These are phyloP conservation scores for Candolleomyces eurysporus DNA, from an alignment of 768 basidiomycete genomes.

Conservation along the genomic window DNA sequence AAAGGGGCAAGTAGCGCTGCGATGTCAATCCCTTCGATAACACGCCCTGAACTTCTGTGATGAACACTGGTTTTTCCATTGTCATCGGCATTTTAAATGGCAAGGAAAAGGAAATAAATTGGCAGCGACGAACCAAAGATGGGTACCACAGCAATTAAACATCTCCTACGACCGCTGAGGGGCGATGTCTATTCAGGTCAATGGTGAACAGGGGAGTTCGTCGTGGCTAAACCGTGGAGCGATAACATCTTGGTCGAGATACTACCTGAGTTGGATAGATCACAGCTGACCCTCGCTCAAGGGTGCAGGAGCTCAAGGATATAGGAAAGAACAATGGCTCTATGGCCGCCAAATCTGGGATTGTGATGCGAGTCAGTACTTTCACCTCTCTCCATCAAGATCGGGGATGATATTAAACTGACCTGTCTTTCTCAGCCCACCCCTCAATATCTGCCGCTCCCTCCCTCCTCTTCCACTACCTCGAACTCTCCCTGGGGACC, in stretches of 20 bases:
- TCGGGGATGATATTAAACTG: constrained; percentile 5
- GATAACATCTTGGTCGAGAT: too few relatives aligned
- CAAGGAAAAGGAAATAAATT: background rate
- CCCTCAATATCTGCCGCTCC: background rate
- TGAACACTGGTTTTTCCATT: background rate
- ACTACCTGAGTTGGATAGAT: background rate
- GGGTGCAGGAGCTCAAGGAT: background rate
- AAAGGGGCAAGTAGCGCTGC: too few relatives aligned
- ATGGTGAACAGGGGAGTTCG: background rate
- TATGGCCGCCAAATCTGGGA: background rate
- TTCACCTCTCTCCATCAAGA: constrained; percentile 2
- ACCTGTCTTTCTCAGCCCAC: background rate
- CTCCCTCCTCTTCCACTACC: background rate
- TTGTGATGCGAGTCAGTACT: background rate
- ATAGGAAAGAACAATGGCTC: too few relatives aligned
- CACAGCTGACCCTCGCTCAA: background rate
- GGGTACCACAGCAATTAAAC: background rate
- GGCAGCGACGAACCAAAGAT: background rate
- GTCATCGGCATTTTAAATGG: background rate
- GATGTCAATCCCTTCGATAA: too few relatives aligned
- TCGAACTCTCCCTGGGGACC: background rate
- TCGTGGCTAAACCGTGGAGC: background rate
- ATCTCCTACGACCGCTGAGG: background rate
- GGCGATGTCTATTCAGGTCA: background rate
- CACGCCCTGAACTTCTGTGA: too few relatives aligned